phyloP scores from a whole-genome alignment of 169 alveolate genomes.

The Babesia ovis region DNA sequence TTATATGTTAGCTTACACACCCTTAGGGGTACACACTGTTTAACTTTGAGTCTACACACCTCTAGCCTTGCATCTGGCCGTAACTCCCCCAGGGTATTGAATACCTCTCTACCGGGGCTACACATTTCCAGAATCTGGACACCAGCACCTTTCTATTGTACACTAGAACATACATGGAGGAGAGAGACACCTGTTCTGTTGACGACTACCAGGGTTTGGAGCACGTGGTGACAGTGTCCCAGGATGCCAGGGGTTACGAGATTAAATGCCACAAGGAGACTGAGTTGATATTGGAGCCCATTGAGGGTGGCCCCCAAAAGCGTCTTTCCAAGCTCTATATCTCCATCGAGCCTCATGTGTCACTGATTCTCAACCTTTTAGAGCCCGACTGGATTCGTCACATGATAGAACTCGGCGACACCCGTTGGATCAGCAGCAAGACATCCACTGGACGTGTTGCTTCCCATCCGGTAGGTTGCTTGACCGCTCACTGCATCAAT shows the following conservation, averaged over 20 bases:
- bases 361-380: slow-evolving; percentile 50
- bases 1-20: too few species aligned
- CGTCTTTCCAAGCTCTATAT: slow-evolving; percentile 46
- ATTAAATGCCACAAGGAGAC: slow-evolving; percentile 41
- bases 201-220: slow-evolving; percentile 36
- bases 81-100: too few species aligned
- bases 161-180: too few species aligned
- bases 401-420: slow-evolving; percentile 26
- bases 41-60: too few species aligned
- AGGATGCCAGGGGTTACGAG: slow-evolving; percentile 27
- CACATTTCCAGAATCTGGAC: too few species aligned
- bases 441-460: slow-evolving; percentile 54
- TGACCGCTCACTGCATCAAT: neutral
- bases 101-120: too few species aligned
- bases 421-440: slow-evolving; percentile 62
- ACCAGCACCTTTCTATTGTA: too few species aligned
- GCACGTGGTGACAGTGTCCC: slow-evolving; percentile 34
- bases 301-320: slow-evolving; percentile 4
- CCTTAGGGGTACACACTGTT: too few species aligned
- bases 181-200: neutral
- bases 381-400: slow-evolving; percentile 58
- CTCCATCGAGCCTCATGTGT: slow-evolving; percentile 52
- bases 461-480: slow-evolving; percentile 44
- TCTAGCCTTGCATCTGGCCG: too few species aligned
- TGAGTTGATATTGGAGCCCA: slow-evolving; percentile 24